Base-by-base conservation (phyloP, 1,139 yeast species). In the Candida neerlandica region DNA sequence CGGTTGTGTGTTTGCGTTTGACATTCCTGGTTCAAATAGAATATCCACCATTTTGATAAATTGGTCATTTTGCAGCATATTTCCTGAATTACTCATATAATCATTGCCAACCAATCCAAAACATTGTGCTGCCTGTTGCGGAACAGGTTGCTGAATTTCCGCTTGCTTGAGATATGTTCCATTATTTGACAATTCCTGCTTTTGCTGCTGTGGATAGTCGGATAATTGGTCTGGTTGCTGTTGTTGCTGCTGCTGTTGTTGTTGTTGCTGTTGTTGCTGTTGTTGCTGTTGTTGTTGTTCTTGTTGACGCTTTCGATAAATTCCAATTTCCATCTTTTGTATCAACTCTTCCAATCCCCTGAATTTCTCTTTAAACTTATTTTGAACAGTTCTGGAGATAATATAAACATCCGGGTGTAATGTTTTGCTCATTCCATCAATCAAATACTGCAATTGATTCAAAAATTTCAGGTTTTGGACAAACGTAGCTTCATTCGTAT, bases 11-110 rank as follows among this genome's bases (percentile, higher is more conserved):
- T 41, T 37, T 5, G 21, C 12, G 9, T 11, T 15, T 21, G 19
- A 21, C 21, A 42, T 42, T 10, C 15, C 44, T 21, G 39, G n/a
- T 32, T 48, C 46, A 35, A 50, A 52, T 23, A 52, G 48, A 14
- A 45, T 37, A 32, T 52, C 52, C 16, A 50, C 47, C 47, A 50
- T 48, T 27, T 45, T 50, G 18, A 49, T 45, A 26, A 46, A 51
- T 9, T 46, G 46, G 7, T 42, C 39, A 23, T 42, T 33, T 16
- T 47, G 50, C 18, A 46, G 34, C 35, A 43, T 46, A 26, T 39
- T 40, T 11, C 27, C 34, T 10, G 38, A 12, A 9, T 18, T 15
- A 19, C 14, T 19, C 16, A 26, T 5, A 5, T 34, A 42, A n/a
- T 32, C 44, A 15, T 40, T 6, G 12, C 10, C 27, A 1, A 16